A percentile compares a stretch with the other conserved stretches of the same genome.
Evolutionary conservation across 2,329 filamentous ascomycete genomes (phyloP).

Genomic region (Verticillium alfalfae): DNA sequence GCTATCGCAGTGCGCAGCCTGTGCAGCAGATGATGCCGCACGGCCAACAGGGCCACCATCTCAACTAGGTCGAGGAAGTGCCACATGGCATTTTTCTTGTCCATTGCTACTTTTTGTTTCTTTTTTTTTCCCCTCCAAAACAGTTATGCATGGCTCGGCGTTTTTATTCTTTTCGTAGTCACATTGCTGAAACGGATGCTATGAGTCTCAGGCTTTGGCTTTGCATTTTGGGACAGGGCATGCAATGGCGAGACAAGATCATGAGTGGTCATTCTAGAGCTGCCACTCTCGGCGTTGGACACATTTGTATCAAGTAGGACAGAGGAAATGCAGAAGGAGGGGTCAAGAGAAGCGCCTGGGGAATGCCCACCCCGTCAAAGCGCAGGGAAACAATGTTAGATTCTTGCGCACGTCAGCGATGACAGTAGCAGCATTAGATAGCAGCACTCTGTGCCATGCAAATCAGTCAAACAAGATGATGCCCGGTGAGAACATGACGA

Average conservation of each 20-base stretch:
- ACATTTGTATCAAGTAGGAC: not conserved
- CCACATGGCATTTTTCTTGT: not conserved
- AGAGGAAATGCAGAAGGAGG: not conserved
- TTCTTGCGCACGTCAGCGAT: not conserved
- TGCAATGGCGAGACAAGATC: not conserved
- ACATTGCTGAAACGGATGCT: too few relatives aligned
- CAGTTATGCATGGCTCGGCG: too few relatives aligned
- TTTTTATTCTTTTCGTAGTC: too few relatives aligned
- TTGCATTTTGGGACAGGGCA: not conserved
- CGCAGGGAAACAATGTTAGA: not conserved
- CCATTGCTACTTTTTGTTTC: not conserved
- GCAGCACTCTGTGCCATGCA: not conserved
- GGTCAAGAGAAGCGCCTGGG: not conserved
- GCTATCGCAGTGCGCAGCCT: constrained; percentile 6
- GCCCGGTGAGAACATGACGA: not conserved
- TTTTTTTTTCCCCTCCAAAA: not conserved
- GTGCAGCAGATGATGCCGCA: constrained; percentile 1
- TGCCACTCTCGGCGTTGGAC: not conserved
- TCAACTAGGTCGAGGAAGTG: constrained; percentile 21
- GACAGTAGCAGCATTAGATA: not conserved
- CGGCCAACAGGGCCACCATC: constrained; percentile 23
- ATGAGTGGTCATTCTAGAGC: not conserved
- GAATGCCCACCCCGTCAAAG: not conserved
- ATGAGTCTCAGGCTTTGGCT: not conserved
- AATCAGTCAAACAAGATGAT: not conserved